Percentiles rank a stretch among this genome's conserved stretches.
Conservation (phyloP, 495 filamentous ascomycete species). For the Neurospora sp. region DNA sequence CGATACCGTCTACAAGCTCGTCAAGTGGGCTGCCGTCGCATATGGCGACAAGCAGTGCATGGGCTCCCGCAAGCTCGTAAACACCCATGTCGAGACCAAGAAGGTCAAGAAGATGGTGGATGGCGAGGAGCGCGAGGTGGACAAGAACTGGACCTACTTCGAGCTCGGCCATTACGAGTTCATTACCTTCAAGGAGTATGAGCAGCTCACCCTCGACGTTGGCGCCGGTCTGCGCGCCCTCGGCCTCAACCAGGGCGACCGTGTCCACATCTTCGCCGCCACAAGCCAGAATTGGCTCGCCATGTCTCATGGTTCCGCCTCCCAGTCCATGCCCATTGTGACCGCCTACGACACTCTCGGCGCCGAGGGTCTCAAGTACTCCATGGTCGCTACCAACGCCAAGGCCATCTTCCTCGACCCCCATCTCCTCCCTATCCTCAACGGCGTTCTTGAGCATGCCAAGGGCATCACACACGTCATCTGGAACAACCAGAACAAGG, state of each 20-base stretch:
- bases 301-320: conserved; percentile 43
- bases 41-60: conserved; percentile 86
- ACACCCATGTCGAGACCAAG: conserved; percentile 84
- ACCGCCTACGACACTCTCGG: conserved; percentile 82
- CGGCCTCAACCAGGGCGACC: conserved; percentile 61
- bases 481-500: conserved; percentile 74
- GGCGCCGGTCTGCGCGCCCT: conserved; percentile 73
- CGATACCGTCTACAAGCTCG: conserved; percentile 76
- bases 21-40: conserved; percentile 64
- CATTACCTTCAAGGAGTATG: conserved; percentile 81
- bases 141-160: conserved; percentile 95
- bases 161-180: conserved; percentile 84
- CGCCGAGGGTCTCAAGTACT: conserved; percentile 86
- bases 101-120: conserved; percentile 96
- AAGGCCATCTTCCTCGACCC: conserved; percentile 88
- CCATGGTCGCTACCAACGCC: conserved; percentile 75
- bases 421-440: conserved; percentile 66
- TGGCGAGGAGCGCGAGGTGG: conserved; percentile 76
- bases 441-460: conserved; percentile 70
- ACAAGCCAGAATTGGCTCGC: conserved; percentile 79
- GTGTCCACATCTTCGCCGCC: conserved; percentile 80
- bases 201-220: conserved; percentile 60
- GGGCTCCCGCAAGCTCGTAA: conserved; percentile 68
- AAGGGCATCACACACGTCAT: conserved; percentile 72
- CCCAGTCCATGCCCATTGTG: conserved; percentile 55